These are phyloP conservation scores for Rubia tinctorum DNA, from an alignment of 305 asterid genomes.

Conservation along the genomic window DNA sequence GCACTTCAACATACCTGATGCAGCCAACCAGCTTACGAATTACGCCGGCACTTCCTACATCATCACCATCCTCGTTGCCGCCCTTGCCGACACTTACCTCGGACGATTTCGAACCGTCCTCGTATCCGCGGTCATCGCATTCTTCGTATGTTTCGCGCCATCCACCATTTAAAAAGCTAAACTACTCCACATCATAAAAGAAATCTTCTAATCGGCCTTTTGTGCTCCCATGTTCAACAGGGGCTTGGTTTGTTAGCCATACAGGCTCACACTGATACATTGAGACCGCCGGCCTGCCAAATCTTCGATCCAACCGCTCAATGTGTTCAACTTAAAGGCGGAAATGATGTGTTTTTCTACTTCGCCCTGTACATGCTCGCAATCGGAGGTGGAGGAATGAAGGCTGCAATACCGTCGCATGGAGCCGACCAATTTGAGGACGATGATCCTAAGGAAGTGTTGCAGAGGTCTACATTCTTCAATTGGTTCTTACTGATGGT, in stretches of 20 bases:
- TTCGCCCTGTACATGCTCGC: slow-evolving; percentile 58
- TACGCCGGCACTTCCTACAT: slow-evolving; percentile 57
- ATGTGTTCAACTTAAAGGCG: slow-evolving; percentile 46
- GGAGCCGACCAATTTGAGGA: slow-evolving; percentile 87
- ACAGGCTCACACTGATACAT: slow-evolving; percentile 58
- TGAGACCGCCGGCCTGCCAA: slow-evolving; percentile 60
- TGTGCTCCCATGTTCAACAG: slow-evolving; percentile 20
- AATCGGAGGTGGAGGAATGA: slow-evolving; percentile 64
- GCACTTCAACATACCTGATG: slow-evolving; percentile 57
- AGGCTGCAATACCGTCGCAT: slow-evolving; percentile 69
- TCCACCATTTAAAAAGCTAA: not conserved
- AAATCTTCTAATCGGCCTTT: not conserved
- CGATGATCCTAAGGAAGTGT: slow-evolving; percentile 51
- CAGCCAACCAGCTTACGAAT: slow-evolving; percentile 69
- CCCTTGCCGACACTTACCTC: slow-evolving; percentile 62
- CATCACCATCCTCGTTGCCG: slow-evolving; percentile 50
- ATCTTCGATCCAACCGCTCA: slow-evolving; percentile 36
- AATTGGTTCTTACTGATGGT: slow-evolving; percentile 55
- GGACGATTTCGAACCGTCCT: slow-evolving; percentile 62
- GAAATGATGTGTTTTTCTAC: slow-evolving; percentile 46
- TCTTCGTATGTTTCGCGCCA: slow-evolving; percentile 32
- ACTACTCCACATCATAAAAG: no score
- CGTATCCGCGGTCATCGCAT: slow-evolving; percentile 40
- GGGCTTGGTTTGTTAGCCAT: slow-evolving; percentile 62
- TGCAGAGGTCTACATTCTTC: slow-evolving; percentile 58